phyloP scores from a whole-genome alignment of 495 filamentous ascomycete genomes.

The Penicillium dipodomyicola region DNA sequence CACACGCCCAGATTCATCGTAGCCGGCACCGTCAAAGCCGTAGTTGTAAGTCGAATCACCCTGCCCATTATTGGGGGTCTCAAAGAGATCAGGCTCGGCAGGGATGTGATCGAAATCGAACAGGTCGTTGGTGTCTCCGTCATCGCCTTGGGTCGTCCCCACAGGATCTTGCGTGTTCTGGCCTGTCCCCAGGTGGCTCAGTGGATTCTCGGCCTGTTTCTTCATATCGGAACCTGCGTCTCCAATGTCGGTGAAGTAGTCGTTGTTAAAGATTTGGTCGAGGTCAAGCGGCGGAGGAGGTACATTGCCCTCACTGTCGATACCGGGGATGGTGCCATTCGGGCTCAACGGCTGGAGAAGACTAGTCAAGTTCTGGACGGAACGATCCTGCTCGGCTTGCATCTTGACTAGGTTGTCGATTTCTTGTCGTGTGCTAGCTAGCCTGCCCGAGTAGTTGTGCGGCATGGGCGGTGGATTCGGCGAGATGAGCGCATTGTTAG shows the following conservation, averaged over 20 bases:
- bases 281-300: constrained; percentile 55
- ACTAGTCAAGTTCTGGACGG: constrained; percentile 67
- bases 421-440: constrained; percentile 64
- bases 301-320: constrained; percentile 48
- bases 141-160: constrained; percentile 17
- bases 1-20: constrained; percentile 35
- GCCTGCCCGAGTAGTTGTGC: constrained; percentile 46
- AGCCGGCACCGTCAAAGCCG: constrained; percentile 33
- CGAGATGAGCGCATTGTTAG: constrained; percentile 57
- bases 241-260: constrained; percentile 54
- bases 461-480: constrained; percentile 61
- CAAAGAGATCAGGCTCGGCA: constrained; percentile 40
- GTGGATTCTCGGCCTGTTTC: constrained; percentile 23
- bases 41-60: constrained; percentile 30
- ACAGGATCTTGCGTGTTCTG: constrained; percentile 11
- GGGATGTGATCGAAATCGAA: constrained; percentile 46
- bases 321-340: constrained; percentile 73
- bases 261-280: constrained; percentile 67
- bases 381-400: constrained; percentile 67
- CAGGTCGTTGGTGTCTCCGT: constrained; percentile 36
- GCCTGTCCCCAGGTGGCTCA: constrained; percentile 16
- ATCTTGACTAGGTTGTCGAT: constrained; percentile 72
- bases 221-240: constrained; percentile 34
- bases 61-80: constrained; percentile 25
- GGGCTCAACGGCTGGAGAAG: constrained; percentile 76